A percentile compares a stretch with the other conserved stretches of the same genome.
phyloP scores from a whole-genome alignment of 208 protist genomes.

The Crithidia brevicula region DNA sequence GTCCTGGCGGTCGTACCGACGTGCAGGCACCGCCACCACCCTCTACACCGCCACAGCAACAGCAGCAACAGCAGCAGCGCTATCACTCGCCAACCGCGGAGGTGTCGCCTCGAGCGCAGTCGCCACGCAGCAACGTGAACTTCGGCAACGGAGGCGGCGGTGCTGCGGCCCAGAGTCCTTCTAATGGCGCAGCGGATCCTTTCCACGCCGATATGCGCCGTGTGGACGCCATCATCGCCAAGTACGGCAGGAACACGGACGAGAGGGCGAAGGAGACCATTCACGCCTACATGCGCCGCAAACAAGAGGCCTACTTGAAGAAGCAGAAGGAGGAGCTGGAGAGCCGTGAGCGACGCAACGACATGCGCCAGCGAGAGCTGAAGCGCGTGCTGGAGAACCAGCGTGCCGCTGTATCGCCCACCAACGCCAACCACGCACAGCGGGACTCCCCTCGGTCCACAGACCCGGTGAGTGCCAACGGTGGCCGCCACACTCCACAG shows the following conservation, averaged over 20 bases:
- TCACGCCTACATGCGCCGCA: conserved; percentile 88
- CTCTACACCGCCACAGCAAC: conserved; percentile 15
- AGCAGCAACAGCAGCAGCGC: conserved; percentile 10
- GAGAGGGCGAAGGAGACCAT: conserved; percentile 82
- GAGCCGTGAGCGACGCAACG: conserved; percentile 49
- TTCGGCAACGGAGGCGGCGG: conserved; percentile 13
- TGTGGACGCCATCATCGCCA: conserved; percentile 83
- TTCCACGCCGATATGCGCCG: conserved; percentile 75
- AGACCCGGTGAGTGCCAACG: neutral
- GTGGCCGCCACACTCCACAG: conserved; percentile 1
- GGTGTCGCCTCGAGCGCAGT: conserved; percentile 10
- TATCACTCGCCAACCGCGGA: neutral
- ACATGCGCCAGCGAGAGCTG: conserved; percentile 67
- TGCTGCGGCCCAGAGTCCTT: neutral
- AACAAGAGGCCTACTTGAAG: conserved; percentile 84
- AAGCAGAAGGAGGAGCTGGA: conserved; percentile 66
- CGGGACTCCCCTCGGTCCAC: conserved; percentile 11
- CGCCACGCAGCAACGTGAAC: conserved; percentile 25
- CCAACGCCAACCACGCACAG: conserved; percentile 13
- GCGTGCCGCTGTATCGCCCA: conserved; percentile 34
- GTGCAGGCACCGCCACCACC: neutral
- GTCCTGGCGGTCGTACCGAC: neutral
- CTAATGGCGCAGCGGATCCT: conserved; percentile 21
- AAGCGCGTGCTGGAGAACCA: conserved; percentile 71
- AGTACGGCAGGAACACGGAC: conserved; percentile 74